Conservation (phyloP, 2,329 filamentous ascomycete species). For the Claviceps sp. region DNA sequence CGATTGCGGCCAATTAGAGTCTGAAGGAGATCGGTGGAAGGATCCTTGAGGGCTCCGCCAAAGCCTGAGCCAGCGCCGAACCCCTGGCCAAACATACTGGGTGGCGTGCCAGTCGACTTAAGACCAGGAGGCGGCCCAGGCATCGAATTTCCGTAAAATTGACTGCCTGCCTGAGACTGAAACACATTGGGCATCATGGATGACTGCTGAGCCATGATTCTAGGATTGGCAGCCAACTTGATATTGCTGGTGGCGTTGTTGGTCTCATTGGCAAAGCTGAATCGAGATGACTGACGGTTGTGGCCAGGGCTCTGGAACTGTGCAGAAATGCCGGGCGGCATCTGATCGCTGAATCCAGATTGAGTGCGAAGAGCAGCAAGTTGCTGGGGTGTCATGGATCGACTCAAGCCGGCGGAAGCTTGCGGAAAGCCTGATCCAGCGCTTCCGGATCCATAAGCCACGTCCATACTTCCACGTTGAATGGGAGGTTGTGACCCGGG, state of each 20-base stretch:
- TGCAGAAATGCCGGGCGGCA: slow-evolving; percentile 44
- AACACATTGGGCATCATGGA: slow-evolving; percentile 68
- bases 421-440: slow-evolving; percentile 33
- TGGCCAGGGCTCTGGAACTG: slow-evolving; percentile 52
- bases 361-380: slow-evolving; percentile 53
- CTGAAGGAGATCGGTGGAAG: slow-evolving; percentile 53
- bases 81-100: slow-evolving; percentile 86
- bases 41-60: slow-evolving; percentile 55
- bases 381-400: slow-evolving; percentile 70
- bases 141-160: slow-evolving; percentile 74
- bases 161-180: slow-evolving; percentile 46
- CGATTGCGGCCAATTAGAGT: slow-evolving; percentile 64
- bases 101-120: slow-evolving; percentile 88
- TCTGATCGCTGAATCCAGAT: slow-evolving; percentile 42
- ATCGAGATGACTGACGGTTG: slow-evolving; percentile 72
- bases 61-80: slow-evolving; percentile 61
- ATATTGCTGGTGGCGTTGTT: slow-evolving; percentile 38
- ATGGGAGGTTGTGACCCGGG: slow-evolving; percentile 65
- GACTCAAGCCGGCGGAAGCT: slow-evolving; percentile 39
- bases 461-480: slow-evolving; percentile 45
- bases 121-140: slow-evolving; percentile 89
- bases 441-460: slow-evolving; percentile 40
- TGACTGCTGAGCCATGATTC: slow-evolving; percentile 71
- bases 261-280: slow-evolving; percentile 72
- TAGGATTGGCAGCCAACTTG: slow-evolving; percentile 66